These are phyloP conservation scores for Monosporascus sp. DNA, from an alignment of 2,329 filamentous ascomycete species.

Conservation along the genomic window DNA sequence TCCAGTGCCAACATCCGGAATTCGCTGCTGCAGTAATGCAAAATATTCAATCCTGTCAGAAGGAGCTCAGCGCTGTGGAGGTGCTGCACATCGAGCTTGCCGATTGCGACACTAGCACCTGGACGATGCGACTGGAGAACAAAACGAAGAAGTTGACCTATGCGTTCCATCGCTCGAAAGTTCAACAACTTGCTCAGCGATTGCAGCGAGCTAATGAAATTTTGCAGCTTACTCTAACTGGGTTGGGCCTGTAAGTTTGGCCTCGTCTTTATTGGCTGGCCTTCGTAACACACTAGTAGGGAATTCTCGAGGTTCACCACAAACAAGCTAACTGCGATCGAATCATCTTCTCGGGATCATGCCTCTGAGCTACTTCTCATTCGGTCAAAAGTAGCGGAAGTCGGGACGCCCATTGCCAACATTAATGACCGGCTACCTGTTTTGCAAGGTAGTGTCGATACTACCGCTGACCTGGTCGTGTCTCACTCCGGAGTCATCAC, in stretches of 20 bases:
- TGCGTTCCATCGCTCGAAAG: conserved; percentile 1
- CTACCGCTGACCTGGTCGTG: background rate
- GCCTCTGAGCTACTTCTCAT: conserved; percentile 1
- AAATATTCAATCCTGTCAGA: conserved; percentile 1
- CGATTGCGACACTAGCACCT: background rate
- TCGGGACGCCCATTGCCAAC: background rate
- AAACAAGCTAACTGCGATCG: background rate
- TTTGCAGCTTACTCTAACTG: background rate
- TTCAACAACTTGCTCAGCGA: conserved; percentile 2
- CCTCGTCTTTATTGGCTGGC: background rate
- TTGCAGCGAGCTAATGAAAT: conserved; percentile 1
- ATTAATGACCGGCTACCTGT: background rate
- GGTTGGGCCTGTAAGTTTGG: background rate
- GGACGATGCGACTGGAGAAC: conserved; percentile 1
- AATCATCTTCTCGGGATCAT: background rate
- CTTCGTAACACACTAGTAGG: background rate
- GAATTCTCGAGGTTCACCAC: background rate
- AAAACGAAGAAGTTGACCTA: conserved; percentile 2
- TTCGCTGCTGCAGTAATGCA: background rate
- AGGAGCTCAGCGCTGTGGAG: conserved; percentile 1
- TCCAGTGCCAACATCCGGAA: background rate
- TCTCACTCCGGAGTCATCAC: background rate
- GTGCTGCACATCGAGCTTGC: conserved; percentile 1
- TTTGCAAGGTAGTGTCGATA: background rate
- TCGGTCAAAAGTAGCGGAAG: conserved; percentile 1